phyloP scores from a whole-genome alignment of 2,329 filamentous ascomycete species.

The Phialocephala sp. region DNA sequence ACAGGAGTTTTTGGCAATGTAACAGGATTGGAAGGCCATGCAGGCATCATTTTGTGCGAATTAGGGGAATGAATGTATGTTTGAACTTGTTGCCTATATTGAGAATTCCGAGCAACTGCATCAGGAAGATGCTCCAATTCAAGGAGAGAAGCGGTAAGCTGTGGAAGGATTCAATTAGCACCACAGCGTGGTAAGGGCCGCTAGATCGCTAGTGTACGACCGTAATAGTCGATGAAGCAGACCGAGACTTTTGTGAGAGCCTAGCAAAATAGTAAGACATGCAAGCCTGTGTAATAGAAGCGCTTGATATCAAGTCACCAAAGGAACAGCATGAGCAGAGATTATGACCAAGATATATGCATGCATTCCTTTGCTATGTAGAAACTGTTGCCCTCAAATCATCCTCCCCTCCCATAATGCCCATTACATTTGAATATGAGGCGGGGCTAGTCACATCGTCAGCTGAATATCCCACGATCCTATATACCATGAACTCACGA shows the following conservation, averaged over 20 bases:
- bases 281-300: background rate
- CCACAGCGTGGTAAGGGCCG: too few relatives aligned
- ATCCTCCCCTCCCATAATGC: slow-evolving; percentile 9
- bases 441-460: slow-evolving; percentile 36
- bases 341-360: background rate
- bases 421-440: slow-evolving; percentile 29
- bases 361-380: slow-evolving; percentile 27
- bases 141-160: too few relatives aligned
- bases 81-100: too few relatives aligned
- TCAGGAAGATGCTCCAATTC: background rate
- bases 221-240: too few relatives aligned
- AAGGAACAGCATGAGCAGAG: background rate
- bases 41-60: background rate
- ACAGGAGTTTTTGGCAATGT: background rate
- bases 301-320: background rate
- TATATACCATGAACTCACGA: slow-evolving; percentile 64
- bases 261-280: background rate
- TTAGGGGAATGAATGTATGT: too few relatives aligned
- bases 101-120: background rate
- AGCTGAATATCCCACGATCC: background rate
- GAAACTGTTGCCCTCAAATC: slow-evolving; percentile 16
- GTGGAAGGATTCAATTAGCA: too few relatives aligned
- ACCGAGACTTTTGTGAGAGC: too few relatives aligned
- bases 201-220: too few relatives aligned
- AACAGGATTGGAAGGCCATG: background rate